Evolutionary conservation across 1,284 basidiomycete species (phyloP).

Genomic region (Peniophora sp.): DNA sequence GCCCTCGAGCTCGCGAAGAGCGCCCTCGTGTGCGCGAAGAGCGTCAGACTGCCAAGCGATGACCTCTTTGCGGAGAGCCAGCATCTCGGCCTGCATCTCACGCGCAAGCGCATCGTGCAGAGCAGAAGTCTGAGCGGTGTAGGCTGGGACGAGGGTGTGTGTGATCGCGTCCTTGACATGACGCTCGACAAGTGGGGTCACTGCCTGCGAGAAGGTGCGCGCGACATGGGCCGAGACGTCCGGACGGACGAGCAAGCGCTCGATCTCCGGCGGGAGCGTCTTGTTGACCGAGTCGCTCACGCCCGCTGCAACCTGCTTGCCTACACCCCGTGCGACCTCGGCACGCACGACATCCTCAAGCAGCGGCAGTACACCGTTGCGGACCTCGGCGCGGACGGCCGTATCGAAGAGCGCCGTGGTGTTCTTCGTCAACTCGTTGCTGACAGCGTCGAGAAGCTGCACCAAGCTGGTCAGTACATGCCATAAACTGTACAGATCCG

Average conservation of each 20-base stretch:
- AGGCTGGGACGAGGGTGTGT: slow-evolving; percentile 66
- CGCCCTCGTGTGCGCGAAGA: slow-evolving; percentile 62
- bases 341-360: slow-evolving; percentile 70
- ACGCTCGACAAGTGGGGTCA: slow-evolving; percentile 67
- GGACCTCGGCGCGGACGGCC: slow-evolving; percentile 75
- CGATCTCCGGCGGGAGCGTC: slow-evolving; percentile 70
- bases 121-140: slow-evolving; percentile 56
- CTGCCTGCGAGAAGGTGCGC: slow-evolving; percentile 54
- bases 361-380: slow-evolving; percentile 70
- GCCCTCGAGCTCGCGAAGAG: slow-evolving; percentile 72
- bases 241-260: slow-evolving; percentile 66
- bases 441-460: slow-evolving; percentile 62
- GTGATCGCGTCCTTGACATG: slow-evolving; percentile 73
- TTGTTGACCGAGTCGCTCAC: slow-evolving; percentile 64
- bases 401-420: slow-evolving; percentile 79
- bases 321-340: slow-evolving; percentile 68
- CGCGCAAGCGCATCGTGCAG: slow-evolving; percentile 73
- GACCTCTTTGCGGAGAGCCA: slow-evolving; percentile 67
- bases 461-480: no score
- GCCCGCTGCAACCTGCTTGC: slow-evolving; percentile 66
- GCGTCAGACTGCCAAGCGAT: slow-evolving; percentile 72
- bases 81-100: slow-evolving; percentile 67
- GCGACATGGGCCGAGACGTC: slow-evolving; percentile 70
- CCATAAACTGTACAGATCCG: no score
- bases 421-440: slow-evolving; percentile 75